Base-by-base conservation (phyloP, 2,329 filamentous ascomycete species). In the Penicillium psychrosexuale region DNA sequence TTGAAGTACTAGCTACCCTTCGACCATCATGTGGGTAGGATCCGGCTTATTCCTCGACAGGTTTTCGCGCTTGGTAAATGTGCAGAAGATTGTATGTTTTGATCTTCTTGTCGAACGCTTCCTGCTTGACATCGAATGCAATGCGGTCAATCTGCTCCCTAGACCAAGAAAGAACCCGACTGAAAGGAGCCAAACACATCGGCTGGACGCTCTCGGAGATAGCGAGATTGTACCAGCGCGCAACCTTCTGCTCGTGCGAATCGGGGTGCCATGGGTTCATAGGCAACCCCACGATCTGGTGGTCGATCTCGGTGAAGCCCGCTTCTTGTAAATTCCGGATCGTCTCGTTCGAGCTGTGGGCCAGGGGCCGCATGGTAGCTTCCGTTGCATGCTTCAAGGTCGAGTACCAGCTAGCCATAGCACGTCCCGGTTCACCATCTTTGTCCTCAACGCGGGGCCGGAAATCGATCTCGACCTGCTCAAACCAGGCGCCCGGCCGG, bases 381-480 rank as follows among this genome's bases (percentile, higher is more conserved):
- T 84, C 80, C 61, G 91, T 92, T 40, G 88, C 88, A 54, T 84
- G 80, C 45, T 84, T 79, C 53, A 95, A 76, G 54, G 83, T 82
- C 27, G 83, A 75, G 58, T 87, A 87, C 91, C 91, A 96, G 63
- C 83, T 76, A 42, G 78, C 73, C 15, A 93, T 75, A 28, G 80
- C 77, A 8, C 86, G 84, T 9, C 69, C 67, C n/a, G 51, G 48
- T 7, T 51, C 40, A 3, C 31, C 44, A 22, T 49, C 19, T 24
- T 42, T 33, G 7, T 42, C 84, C 59, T 91, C 87, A 66, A 85
- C 88, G 48, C 84, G 84, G 17, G 91, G 90, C 45, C 82, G 78
- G 72, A 89, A 89, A 72, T 97, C 91, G 51, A 97, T 88, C 70
- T 97, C 93, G 45, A 96, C 84, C 63, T 96, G 91, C 73, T 97